Evolutionary conservation across 2,329 filamentous ascomycete genomes (phyloP), one percentile per base, ranked within the genome.

Genomic region (Monosporascus sp.): DNA sequence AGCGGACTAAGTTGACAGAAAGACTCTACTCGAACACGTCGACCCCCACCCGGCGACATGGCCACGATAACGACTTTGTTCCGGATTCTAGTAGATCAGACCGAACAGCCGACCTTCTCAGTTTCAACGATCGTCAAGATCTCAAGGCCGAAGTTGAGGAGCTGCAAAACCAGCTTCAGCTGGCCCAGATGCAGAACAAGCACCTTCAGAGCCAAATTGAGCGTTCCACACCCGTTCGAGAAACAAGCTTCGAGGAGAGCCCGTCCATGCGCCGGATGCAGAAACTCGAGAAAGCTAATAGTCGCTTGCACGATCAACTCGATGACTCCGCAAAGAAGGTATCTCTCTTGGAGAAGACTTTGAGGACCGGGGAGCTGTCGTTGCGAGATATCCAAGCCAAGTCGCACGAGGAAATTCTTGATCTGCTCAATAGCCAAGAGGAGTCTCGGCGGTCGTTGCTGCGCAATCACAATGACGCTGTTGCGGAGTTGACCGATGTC

Each of bases 251-350:
- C 53, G 88, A 93, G 41, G 86, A 94, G 45, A 93, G 86, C 61
- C 89, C 90, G 1, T 93, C 90, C 2, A 69, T 88, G 48, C 82
- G 87, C 52, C 86, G 94, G 17, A 87, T 96, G 64, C 88, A 96
- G 67, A 93, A 97, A 72, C 81, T 97, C 5, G 93, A 97, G 71
- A 85, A 91, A 62, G 93, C 89, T 67, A 97, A 97, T 72, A 92
- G 82, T 69, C 86, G 91, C 53, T 80, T 97, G 16, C 93, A 97
- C 65, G 91, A 96, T 58, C 90, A 96, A 82, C 85, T 97, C 5
- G 93, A 97, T 69, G 91, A 97, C 69, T 97, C 93, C 3, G 80
- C 87, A 19, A 93, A 90, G 77, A 97, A 97, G 73, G 87, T 97
- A 2, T 96, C 93, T 7, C 83, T 87, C 1, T 74, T 97, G 22